Conservation (phyloP, 805 yeast species). For the Ogataea haglerorum region DNA sequence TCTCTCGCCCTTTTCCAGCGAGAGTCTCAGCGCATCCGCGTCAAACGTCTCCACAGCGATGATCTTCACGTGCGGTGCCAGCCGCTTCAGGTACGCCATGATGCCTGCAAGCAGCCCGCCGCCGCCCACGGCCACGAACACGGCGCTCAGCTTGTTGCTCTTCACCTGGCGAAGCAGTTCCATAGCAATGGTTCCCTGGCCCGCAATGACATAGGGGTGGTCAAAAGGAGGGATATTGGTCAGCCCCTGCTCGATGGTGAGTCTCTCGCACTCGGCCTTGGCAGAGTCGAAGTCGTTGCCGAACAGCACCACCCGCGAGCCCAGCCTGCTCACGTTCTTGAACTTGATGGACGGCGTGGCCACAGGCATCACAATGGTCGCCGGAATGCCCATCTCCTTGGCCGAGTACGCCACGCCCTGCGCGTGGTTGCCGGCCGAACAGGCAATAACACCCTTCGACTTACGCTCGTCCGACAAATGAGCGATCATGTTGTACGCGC, state of each 20-base stretch:
- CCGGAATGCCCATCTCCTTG: conserved; percentile 76
- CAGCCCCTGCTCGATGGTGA: conserved; percentile 65
- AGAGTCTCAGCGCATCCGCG: conserved; percentile 86
- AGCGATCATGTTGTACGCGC: conserved; percentile 97
- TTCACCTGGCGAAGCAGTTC: conserved; percentile 87
- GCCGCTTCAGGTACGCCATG: conserved; percentile 83
- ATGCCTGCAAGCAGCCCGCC: conserved; percentile 95
- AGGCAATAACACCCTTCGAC: conserved; percentile 88
- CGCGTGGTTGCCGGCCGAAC: conserved; percentile 99
- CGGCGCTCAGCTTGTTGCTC: conserved; percentile 72
- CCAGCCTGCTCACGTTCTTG: conserved; percentile 85
- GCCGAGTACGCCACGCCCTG: conserved; percentile 98
- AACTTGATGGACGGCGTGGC: conserved; percentile 95
- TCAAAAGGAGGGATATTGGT: conserved; percentile 97
- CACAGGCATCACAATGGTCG: conserved; percentile 97
- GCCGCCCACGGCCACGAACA: conserved; percentile 94
- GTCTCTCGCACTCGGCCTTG: conserved; percentile 78
- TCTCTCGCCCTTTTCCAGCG: conserved; percentile 54
- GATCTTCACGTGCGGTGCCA: conserved; percentile 96
- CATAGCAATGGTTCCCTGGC: conserved; percentile 97
- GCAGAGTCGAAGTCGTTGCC: conserved; percentile 98
- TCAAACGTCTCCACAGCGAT: conserved; percentile 96
- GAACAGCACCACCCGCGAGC: conserved; percentile 86
- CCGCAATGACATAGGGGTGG: conserved; percentile 97
- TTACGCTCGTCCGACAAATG: conserved; percentile 66